These are phyloP conservation scores for Xylaria sp. DNA, from an alignment of 2,329 filamentous ascomycete genomes.

Conservation along the genomic window DNA sequence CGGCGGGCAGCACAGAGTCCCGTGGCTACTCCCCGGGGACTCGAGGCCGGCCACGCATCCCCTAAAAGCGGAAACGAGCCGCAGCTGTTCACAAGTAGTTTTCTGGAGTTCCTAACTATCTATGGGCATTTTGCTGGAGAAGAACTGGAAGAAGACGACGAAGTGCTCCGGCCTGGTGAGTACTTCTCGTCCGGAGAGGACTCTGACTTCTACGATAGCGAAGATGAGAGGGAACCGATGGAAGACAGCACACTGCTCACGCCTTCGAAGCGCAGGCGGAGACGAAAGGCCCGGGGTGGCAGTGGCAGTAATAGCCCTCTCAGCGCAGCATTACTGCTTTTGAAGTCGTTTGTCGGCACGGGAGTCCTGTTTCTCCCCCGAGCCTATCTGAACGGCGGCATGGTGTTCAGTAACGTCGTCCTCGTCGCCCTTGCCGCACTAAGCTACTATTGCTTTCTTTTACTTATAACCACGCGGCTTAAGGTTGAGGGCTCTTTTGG, in stretches of 20 bases:
- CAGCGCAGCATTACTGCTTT: conserved; percentile 83
- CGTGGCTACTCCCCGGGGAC: conserved; percentile 54
- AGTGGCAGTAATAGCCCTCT: conserved; percentile 81
- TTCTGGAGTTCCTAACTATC: conserved; percentile 92
- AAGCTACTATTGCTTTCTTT: conserved; percentile 97
- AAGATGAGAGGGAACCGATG: conserved; percentile 80
- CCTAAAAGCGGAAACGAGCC: conserved; percentile 57
- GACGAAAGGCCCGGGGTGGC: conserved; percentile 78
- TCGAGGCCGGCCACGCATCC: conserved; percentile 53
- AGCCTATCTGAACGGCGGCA: conserved; percentile 94
- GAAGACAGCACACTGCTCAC: conserved; percentile 88
- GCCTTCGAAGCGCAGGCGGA: conserved; percentile 77
- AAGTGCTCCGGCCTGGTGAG: conserved; percentile 85
- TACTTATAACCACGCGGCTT: conserved; percentile 87
- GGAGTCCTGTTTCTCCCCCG: conserved; percentile 93
- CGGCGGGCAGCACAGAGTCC: conserved; percentile 78
- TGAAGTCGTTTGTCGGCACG: conserved; percentile 98
- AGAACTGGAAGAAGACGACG: conserved; percentile 95
- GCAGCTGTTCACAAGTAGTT: conserved; percentile 86
- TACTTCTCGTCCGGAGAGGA: conserved; percentile 87
- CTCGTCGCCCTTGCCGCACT: conserved; percentile 85
- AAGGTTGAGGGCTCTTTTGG: conserved; percentile 94
- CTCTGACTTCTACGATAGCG: conserved; percentile 66
- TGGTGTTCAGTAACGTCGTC: conserved; percentile 94
- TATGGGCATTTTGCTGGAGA: conserved; percentile 99